Base-by-base conservation (phyloP, 257 asterid species). In the Apocynum venetum region DNA sequence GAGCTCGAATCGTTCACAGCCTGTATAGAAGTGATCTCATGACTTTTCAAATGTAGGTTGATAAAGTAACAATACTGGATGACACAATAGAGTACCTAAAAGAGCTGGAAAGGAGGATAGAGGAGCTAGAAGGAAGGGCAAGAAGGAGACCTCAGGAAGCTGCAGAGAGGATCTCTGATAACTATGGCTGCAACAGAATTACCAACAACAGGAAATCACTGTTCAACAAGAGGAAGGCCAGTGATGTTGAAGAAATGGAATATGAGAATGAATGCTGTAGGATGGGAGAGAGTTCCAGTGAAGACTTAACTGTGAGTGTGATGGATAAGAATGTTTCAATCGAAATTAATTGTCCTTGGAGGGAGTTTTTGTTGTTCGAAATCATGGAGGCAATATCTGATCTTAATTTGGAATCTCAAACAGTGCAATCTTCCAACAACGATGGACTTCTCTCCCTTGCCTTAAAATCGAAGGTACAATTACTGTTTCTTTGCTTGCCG, bases 21-120 rank as follows among this genome's bases (percentile, higher is more conserved):
- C 31, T 25, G 31, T 25, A 57, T 72, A 55, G 68, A 46, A 51
- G 51, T 7, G 25, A 57, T 15, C 4, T 73, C 40, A 47, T 66
- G 49, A 20, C 8, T 82, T 78, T 49, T 52, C 48, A 41, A 38
- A 75, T 86, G 83, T 91, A 96, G 99, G 96, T 80, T 63, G 98
- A 96, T 89, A 96, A 96, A 87, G 86, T 93, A 65, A 86, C 98
- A 1, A 53, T 96, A 52, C 97, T 96, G 5, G 97, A 93, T 82
- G 91, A 86, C 41, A 91, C 99, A 2, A 93, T 96, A 73, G 92
- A 89, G 79, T 87, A 92, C 85, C 73, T 96, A 84, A 87, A 90
- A 72, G 89, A 88, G 75, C 97, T 96, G 0, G 93, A 92, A 83
- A 89, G 90, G 61, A 91, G 89, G 80, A 84, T 93, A 3, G 86